Evolutionary conservation across 1,284 basidiomycete genomes (phyloP).

Genomic region (Tranzscheliella williamsii): DNA sequence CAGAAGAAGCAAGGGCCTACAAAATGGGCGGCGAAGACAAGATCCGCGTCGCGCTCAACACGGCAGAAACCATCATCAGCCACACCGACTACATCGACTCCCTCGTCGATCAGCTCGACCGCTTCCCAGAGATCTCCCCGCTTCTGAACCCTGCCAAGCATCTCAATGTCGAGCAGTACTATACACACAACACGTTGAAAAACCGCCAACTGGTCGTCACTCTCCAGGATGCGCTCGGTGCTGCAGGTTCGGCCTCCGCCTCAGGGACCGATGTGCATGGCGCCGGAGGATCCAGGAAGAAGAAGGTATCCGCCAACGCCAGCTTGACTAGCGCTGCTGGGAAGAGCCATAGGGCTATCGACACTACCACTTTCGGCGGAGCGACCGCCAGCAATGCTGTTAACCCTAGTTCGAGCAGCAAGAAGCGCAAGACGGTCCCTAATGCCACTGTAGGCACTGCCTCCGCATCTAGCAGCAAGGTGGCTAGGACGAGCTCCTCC

Average conservation of each 20-base stretch:
- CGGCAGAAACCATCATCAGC: constrained; percentile 73
- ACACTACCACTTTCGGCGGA: constrained; percentile 9
- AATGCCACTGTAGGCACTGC: constrained; percentile 7
- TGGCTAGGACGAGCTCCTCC: constrained; percentile 13
- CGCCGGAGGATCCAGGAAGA: constrained; percentile 22
- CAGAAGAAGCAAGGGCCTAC: constrained; percentile 86
- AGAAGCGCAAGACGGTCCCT: constrained; percentile 36
- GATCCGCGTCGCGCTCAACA: constrained; percentile 91
- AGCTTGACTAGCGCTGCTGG: constrained; percentile 12
- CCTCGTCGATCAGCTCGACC: constrained; percentile 45
- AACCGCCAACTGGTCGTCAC: constrained; percentile 36
- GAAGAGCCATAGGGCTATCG: constrained; percentile 24
- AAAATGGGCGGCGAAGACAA: constrained; percentile 98
- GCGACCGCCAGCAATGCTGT: constrained; percentile 4
- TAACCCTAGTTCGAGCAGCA: constrained; percentile 14
- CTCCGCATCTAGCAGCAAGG: constrained; percentile 8
- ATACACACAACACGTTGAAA: constrained; percentile 25
- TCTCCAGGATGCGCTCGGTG: constrained; percentile 15
- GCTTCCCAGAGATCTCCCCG: constrained; percentile 42
- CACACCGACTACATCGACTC: constrained; percentile 59
- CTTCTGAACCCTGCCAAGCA: constrained; percentile 41
- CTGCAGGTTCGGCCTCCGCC: neutral
- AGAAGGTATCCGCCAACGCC: constrained; percentile 20
- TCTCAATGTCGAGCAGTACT: constrained; percentile 41
- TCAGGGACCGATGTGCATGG: constrained; percentile 8